Evolutionary conservation across 208 protist species (phyloP).

Genomic region (Leishmania turanica): DNA sequence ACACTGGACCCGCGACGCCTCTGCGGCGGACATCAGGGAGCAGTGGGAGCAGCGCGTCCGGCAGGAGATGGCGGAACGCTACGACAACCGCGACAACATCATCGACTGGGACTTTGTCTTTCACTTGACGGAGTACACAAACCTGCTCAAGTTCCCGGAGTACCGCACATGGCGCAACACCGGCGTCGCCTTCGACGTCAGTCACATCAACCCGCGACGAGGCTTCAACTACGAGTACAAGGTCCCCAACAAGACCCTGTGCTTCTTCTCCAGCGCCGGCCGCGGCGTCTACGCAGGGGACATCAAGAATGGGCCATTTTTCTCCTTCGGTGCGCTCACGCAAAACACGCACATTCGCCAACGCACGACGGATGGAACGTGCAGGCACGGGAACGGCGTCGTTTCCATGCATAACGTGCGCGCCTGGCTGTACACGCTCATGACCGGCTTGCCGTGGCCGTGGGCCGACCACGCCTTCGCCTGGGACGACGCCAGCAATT

Average conservation of each 20-base stretch:
- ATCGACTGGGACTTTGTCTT: slow-evolving; percentile 95
- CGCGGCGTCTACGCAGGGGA: slow-evolving; percentile 78
- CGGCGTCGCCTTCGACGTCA: slow-evolving; percentile 85
- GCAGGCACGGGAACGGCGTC: slow-evolving; percentile 90
- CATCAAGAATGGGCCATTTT: slow-evolving; percentile 90
- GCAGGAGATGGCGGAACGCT: slow-evolving; percentile 92
- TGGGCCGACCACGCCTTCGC: slow-evolving; percentile 90
- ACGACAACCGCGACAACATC: slow-evolving; percentile 92
- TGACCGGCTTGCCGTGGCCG: slow-evolving; percentile 81
- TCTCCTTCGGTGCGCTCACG: slow-evolving; percentile 74
- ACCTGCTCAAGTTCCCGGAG: slow-evolving; percentile 88
- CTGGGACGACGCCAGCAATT: slow-evolving; percentile 82
- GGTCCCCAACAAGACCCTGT: slow-evolving; percentile 88
- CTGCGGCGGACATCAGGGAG: slow-evolving; percentile 50
- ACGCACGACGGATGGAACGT: slow-evolving; percentile 82
- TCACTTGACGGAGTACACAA: slow-evolving; percentile 80
- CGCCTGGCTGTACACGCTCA: slow-evolving; percentile 86
- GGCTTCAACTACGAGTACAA: slow-evolving; percentile 81
- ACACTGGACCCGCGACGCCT: slow-evolving; percentile 73
- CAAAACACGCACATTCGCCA: slow-evolving; percentile 68
- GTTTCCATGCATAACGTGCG: slow-evolving; percentile 91
- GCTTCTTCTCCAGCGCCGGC: slow-evolving; percentile 77
- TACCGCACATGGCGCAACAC: slow-evolving; percentile 90
- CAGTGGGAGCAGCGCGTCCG: slow-evolving; percentile 74
- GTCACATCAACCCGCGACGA: slow-evolving; percentile 85